Evolutionary conservation across 352 stramenopile genomes (phyloP), one percentile per base, ranked within the genome.

Genomic region (Phytophthora constricta): DNA sequence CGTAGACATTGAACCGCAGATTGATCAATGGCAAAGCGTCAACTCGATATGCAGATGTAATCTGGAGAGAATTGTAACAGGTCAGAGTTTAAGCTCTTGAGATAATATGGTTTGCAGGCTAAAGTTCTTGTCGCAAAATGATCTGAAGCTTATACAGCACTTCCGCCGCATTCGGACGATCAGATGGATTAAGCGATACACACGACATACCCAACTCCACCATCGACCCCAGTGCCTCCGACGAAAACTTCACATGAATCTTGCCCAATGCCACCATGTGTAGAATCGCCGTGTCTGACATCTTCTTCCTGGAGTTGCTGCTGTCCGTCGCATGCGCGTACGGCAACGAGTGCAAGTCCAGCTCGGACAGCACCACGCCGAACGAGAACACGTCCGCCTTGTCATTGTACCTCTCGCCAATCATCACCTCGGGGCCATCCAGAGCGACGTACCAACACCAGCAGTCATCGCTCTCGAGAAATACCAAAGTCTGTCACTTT

Each of bases 391-490:
- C 48, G 37, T 74, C 69, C 1, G 55, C 51, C 33, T 70, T 70
- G 23, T 53, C 49, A 27, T 74, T 50, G 61, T 77, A 77, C 37
- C 45, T 25, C 17, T 75, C 53, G 41, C 74, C 67, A 26, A 77
- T 49, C 72, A 84, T 77, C 4, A 82, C 72, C 31, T 82, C 71
- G 0, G 70, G 65, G 75, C 65, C 65, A 80, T 80, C 75, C 66
- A 77, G 25, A 66, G 66, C 50, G 68, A 79, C 11, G 76, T 75
- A 19, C 66, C 71, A 0, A 76, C 67, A 7, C 53, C 66, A 27
- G 58, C 66, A 17, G 71, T 79, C 66, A 79, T 75, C 2, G 71
- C 37, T 56, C 62, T 33, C 49, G 56, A 41, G 67, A 71, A 11
- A 76, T 50, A 2, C 67, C 66, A 58, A 84, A 81, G 39, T 81